Evolutionary conservation across 2,329 filamentous ascomycete species (phyloP), one percentile per base, ranked within the genome.

Genomic region (Stemphylium beticola): DNA sequence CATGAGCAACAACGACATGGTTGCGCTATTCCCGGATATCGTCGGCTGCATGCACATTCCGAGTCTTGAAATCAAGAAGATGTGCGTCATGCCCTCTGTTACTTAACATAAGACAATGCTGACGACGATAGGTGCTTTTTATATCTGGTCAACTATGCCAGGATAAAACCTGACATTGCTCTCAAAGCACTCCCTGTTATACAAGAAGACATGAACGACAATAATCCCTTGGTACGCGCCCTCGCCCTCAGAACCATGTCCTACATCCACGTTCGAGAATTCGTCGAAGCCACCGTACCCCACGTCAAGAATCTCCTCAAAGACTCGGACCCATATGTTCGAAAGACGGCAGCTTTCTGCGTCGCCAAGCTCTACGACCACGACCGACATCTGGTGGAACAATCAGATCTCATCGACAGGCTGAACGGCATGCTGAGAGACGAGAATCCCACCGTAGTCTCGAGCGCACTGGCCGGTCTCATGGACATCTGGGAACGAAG

Each of bases 1-100:
- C 62, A 99, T 99, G 95, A 98, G 93, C 85, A 99, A 99, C 80
- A 99, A 98, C 73, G 95, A 99, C 77, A 99, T 99, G 95, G 90
- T 98, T 50, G 92, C 92, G 34, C 82, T 99, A 47, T 99, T 99
- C 68, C 92, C 93, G 15, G 95, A 99, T 74, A 90, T 99, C 56
- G 91, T 99, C 66, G 87, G 83, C 60, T 98, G 93, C 82, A 99
- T 99, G 95, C 87, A 91, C 67, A 91, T 99, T 59, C 89, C 88
- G 47, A 96, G 90, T 69, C 80, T 99, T 75, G 95, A 99, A 78
- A 97, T 99, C 79, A 99, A 99, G 85, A 99, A 99, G 83, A 99
- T 99, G 95, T 97, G 81, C 65, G 85, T 74, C 37, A 24, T 24
- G 22, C 39, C 8, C 14, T 37, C 20, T 33, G 15, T 17, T 10